Evolutionary conservation across 2,329 filamentous ascomycete species (phyloP).

Genomic region (Ambrosiella beaveri): DNA sequence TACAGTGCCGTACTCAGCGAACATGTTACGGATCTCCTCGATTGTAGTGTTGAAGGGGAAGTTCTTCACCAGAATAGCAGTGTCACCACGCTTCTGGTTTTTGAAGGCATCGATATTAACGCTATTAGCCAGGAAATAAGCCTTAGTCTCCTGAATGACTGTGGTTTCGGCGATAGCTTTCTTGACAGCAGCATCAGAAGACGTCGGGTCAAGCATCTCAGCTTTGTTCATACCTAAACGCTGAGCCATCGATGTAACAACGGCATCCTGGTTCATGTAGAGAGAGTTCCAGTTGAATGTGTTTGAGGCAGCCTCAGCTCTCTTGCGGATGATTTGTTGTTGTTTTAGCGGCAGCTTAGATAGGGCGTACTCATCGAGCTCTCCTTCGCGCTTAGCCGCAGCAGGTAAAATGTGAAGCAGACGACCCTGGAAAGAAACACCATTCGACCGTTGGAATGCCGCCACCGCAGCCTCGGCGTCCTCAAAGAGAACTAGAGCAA

Average conservation of each 20-base stretch:
- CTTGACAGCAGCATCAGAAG: slow-evolving; percentile 82
- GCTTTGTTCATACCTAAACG: slow-evolving; percentile 81
- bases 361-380: slow-evolving; percentile 73
- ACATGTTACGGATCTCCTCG: slow-evolving; percentile 63
- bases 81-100: slow-evolving; percentile 65
- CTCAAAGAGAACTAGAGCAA: slow-evolving; percentile 68
- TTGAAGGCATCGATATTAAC: slow-evolving; percentile 89
- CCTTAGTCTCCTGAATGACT: slow-evolving; percentile 88
- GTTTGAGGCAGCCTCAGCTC: slow-evolving; percentile 57
- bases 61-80: slow-evolving; percentile 83
- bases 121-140: slow-evolving; percentile 74
- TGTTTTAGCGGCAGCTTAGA: slow-evolving; percentile 89
- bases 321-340: slow-evolving; percentile 77
- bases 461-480: slow-evolving; percentile 55
- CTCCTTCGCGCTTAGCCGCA: slow-evolving; percentile 61
- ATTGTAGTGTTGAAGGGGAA: slow-evolving; percentile 68
- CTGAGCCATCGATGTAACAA: slow-evolving; percentile 75
- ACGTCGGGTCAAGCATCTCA: slow-evolving; percentile 87
- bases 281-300: slow-evolving; percentile 98
- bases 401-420: slow-evolving; percentile 81
- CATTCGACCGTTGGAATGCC: slow-evolving; percentile 66
- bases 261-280: slow-evolving; percentile 95
- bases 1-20: slow-evolving; percentile 73
- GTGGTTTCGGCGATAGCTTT: slow-evolving; percentile 94
- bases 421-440: slow-evolving; percentile 78